Evolutionary conservation across 495 filamentous ascomycete genomes (phyloP).

Genomic region (Jackrogersella multiformis): DNA sequence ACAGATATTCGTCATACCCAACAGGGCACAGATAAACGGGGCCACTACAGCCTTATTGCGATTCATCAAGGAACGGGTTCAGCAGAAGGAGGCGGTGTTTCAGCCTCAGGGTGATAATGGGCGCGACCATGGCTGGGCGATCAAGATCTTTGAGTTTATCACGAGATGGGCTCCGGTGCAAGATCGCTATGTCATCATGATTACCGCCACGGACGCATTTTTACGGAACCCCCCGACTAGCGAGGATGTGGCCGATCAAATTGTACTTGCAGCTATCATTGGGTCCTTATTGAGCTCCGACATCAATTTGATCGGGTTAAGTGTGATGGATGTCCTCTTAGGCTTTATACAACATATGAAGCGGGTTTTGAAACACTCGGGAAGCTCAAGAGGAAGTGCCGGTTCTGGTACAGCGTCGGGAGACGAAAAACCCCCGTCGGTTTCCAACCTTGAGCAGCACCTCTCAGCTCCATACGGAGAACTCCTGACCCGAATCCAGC

Average conservation of each 20-base stretch:
- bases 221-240: constrained; percentile 70
- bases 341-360: constrained; percentile 83
- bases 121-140: constrained; percentile 73
- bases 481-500: constrained; percentile 72
- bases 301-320: constrained; percentile 91
- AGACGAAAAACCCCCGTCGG: constrained; percentile 38
- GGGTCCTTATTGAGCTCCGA: constrained; percentile 83
- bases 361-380: constrained; percentile 71
- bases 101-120: constrained; percentile 44
- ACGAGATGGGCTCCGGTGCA: constrained; percentile 90
- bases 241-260: constrained; percentile 71
- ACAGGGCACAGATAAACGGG: constrained; percentile 76
- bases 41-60: constrained; percentile 74
- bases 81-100: constrained; percentile 57
- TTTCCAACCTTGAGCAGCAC: constrained; percentile 35
- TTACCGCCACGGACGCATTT: constrained; percentile 79
- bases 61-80: constrained; percentile 71
- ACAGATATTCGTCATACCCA: constrained; percentile 79
- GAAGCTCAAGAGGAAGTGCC: constrained; percentile 52
- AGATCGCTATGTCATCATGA: constrained; percentile 85
- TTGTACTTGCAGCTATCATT: constrained; percentile 76
- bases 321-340: constrained; percentile 88
- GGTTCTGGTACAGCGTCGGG: constrained; percentile 41
- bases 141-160: constrained; percentile 77
- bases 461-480: constrained; percentile 53